Percentiles rank a stretch among this genome's conserved stretches.
phyloP scores from a whole-genome alignment of 2,329 filamentous ascomycete species.

The Fonsecaea pedrosoi region DNA sequence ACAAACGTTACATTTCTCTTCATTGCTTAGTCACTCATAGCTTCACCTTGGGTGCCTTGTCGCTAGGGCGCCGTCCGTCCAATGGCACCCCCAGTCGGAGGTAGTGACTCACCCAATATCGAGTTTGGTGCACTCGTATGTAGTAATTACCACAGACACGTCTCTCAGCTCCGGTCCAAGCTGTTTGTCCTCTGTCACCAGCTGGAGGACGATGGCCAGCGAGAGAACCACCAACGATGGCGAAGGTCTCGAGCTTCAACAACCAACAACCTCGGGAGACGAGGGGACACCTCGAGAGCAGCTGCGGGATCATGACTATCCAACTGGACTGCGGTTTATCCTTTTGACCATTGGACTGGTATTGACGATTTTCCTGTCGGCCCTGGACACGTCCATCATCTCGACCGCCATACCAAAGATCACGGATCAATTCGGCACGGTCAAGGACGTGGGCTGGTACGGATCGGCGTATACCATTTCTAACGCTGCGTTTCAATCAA shows the following conservation, averaged over 20 bases:
- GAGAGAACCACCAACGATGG: not conserved
- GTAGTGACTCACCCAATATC: not conserved
- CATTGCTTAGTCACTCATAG: not conserved
- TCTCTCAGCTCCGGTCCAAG: not conserved
- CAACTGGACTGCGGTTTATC: constrained; percentile 21
- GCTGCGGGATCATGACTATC: constrained; percentile 21
- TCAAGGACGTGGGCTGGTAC: constrained; percentile 49
- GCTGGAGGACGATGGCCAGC: not conserved
- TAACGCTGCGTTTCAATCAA: constrained; percentile 59
- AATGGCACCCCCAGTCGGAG: not conserved
- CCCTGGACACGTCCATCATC: constrained; percentile 42
- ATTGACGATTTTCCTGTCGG: constrained; percentile 39
- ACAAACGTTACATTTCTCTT: not conserved
- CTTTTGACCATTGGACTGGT: constrained; percentile 25
- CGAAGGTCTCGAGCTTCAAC: not conserved
- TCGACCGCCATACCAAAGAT: constrained; percentile 44
- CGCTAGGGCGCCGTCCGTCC: not conserved
- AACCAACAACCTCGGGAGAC: not conserved
- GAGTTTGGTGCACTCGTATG: not conserved
- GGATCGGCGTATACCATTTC: constrained; percentile 52
- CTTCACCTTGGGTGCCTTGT: not conserved
- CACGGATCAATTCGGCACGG: constrained; percentile 45
- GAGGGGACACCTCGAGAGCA: not conserved
- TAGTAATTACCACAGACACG: not conserved
- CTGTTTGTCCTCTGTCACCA: not conserved